A percentile compares a stretch with the other conserved stretches of the same genome.
Evolutionary conservation across 192 early-diverging fungal genomes (phyloP).

Genomic region (Umbelopsis sp.): DNA sequence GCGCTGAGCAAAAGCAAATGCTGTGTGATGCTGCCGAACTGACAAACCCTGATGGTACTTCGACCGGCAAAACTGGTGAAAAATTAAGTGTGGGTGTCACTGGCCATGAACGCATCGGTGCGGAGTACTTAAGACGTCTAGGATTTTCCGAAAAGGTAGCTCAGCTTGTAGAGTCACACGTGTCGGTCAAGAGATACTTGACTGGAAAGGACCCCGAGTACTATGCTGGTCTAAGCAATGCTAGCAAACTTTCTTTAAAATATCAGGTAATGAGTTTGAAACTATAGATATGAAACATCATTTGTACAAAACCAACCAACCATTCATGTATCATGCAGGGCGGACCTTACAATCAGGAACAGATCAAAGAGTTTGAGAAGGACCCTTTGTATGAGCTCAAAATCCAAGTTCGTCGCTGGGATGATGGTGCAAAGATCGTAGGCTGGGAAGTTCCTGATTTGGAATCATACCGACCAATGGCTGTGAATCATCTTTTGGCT

Average conservation of each 20-base stretch:
- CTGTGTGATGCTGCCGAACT: slow-evolving; percentile 40
- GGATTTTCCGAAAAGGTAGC: slow-evolving; percentile 58
- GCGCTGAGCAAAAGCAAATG: slow-evolving; percentile 51
- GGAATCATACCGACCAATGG: slow-evolving; percentile 47
- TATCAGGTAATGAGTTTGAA: slow-evolving; percentile 37
- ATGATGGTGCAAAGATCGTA: slow-evolving; percentile 52
- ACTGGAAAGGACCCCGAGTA: slow-evolving; percentile 50
- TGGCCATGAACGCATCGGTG: slow-evolving; percentile 59
- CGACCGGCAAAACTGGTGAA: slow-evolving; percentile 11
- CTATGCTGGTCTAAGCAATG: slow-evolving; percentile 47
- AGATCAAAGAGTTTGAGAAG: slow-evolving; percentile 47
- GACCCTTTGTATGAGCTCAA: slow-evolving; percentile 57
- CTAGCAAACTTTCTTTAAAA: slow-evolving; percentile 56
- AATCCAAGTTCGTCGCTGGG: slow-evolving; percentile 58
- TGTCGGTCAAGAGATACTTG: slow-evolving; percentile 62
- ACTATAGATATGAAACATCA: background rate
- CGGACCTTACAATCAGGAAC: slow-evolving; percentile 46
- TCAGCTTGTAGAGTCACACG: slow-evolving; percentile 57
- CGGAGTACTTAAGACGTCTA: slow-evolving; percentile 54
- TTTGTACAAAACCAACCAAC: background rate
- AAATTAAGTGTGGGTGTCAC: slow-evolving; percentile 47
- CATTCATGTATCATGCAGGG: slow-evolving; percentile 20
- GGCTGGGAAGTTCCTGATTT: slow-evolving; percentile 47
- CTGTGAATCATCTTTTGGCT: slow-evolving; percentile 38
- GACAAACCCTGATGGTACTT: slow-evolving; percentile 18